A percentile compares a stretch with the other conserved stretches of the same genome.
These are phyloP conservation scores for Alternaria sp. DNA, from an alignment of 2,329 filamentous ascomycete species.

Conservation along the genomic window DNA sequence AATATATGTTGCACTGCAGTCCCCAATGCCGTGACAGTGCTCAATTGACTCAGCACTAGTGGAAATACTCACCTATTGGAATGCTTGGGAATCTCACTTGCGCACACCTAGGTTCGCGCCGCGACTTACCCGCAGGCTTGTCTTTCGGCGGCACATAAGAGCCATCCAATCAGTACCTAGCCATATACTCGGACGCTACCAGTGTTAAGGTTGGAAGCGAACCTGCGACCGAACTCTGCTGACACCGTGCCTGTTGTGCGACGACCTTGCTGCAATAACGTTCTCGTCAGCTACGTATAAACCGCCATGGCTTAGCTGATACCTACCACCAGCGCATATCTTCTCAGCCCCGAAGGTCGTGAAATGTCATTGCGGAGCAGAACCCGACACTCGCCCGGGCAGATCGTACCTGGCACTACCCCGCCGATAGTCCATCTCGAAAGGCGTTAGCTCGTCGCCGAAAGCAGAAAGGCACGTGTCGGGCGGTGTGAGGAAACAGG, in stretches of 20 bases:
- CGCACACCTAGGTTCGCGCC: conserved; percentile 10
- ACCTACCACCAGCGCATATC: background rate
- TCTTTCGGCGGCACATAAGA: conserved; percentile 5
- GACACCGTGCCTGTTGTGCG: background rate
- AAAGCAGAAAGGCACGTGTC: background rate
- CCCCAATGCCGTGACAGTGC: background rate
- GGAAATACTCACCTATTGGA: background rate
- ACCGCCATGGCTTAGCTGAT: background rate
- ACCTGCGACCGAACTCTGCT: background rate
- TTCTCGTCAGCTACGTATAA: background rate
- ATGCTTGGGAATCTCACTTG: background rate
- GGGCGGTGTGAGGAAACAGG: conserved; percentile 10
- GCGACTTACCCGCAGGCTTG: conserved; percentile 15
- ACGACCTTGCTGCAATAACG: background rate
- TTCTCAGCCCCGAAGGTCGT: background rate
- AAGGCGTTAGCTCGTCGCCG: background rate
- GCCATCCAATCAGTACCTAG: conserved; percentile 6
- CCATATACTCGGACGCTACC: background rate
- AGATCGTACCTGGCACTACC: conserved; percentile 8
- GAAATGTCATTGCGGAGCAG: background rate
- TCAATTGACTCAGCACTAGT: conserved; percentile 1
- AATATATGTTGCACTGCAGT: background rate
- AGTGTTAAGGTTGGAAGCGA: background rate
- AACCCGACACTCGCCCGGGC: background rate
- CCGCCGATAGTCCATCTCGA: background rate